These are phyloP conservation scores for Sugiyamaella lignohabitans DNA, from an alignment of 805 yeast genomes.

Conservation along the genomic window DNA sequence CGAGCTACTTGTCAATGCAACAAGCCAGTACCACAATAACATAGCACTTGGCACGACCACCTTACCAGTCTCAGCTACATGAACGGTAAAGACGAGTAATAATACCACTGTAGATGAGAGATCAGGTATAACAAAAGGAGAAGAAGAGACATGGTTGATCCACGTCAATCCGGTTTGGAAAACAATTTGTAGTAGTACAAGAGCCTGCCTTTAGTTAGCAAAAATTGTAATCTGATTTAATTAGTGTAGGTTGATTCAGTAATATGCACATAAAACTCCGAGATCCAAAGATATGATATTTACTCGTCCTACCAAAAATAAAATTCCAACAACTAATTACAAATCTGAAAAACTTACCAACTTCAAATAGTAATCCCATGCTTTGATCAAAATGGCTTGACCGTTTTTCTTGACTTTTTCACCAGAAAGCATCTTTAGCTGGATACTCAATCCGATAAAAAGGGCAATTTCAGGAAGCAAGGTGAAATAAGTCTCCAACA, in stretches of 20 bases:
- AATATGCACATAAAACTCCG: too few relatives aligned
- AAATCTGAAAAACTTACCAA: constrained; percentile 3
- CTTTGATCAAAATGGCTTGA: not conserved
- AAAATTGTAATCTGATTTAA: too few relatives aligned
- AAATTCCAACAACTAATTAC: too few relatives aligned
- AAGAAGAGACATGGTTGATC: not conserved
- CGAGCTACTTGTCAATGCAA: not conserved
- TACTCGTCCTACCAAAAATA: too few relatives aligned
- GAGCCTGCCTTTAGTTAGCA: not conserved
- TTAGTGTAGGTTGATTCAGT: too few relatives aligned
- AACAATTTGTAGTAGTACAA: not conserved
- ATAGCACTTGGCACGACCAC: constrained; percentile 3
- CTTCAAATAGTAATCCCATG: constrained; percentile 12
- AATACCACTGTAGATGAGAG: constrained; percentile 1
- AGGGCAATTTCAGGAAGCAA: constrained; percentile 6
- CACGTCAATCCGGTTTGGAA: not conserved
- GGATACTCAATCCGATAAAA: not conserved
- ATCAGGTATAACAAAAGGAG: not conserved
- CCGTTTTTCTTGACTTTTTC: not conserved
- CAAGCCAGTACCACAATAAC: constrained; percentile 8
- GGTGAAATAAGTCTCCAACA: constrained; percentile 10
- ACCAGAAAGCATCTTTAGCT: not conserved
- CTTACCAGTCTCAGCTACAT: constrained; percentile 6
- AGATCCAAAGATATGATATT: too few relatives aligned
- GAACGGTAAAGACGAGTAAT: constrained; percentile 1